A percentile compares a stretch with the other conserved stretches of the same genome.
Conservation (phyloP, 164 flowering plant species). For the Platanus orientalis region DNA sequence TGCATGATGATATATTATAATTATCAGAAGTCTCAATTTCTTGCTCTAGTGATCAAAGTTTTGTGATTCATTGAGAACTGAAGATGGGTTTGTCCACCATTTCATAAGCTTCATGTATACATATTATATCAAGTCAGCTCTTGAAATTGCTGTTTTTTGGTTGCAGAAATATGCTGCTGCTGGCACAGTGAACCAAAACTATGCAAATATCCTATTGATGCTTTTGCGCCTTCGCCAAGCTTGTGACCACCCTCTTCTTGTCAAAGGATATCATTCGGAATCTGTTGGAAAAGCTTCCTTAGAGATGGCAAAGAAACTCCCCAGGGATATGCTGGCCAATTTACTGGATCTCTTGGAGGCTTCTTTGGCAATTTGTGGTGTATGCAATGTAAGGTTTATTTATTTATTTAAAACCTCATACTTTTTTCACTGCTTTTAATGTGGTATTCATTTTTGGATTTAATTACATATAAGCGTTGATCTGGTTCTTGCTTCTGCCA, state of each 20-base stretch:
- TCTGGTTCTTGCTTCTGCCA: no score
- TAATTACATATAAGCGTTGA: no score
- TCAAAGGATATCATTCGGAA: conserved; percentile 53
- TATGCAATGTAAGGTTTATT: conserved; percentile 57
- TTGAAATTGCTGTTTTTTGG: neutral
- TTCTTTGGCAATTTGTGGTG: conserved; percentile 54
- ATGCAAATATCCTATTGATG: conserved; percentile 88
- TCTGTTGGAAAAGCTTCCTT: conserved; percentile 49
- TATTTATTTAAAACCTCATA: neutral
- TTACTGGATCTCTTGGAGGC: conserved; percentile 52
- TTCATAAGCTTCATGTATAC: no score
- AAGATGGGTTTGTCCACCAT: no score
- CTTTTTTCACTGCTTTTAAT: neutral
- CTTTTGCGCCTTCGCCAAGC: conserved; percentile 97
- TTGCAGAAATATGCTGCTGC: conserved; percentile 92
- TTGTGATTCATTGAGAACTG: no score
- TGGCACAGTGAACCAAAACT: conserved; percentile 87
- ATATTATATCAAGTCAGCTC: no score
- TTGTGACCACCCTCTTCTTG: conserved; percentile 93
- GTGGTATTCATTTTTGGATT: no score
- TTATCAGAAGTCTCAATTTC: no score
- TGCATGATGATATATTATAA: no score
- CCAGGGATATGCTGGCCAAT: conserved; percentile 45
- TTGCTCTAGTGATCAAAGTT: no score
- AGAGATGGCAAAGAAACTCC: conserved; percentile 62